Evolutionary conservation across 2,329 filamentous ascomycete genomes (phyloP).

Genomic region (Pseudogymnoascus sp.): DNA sequence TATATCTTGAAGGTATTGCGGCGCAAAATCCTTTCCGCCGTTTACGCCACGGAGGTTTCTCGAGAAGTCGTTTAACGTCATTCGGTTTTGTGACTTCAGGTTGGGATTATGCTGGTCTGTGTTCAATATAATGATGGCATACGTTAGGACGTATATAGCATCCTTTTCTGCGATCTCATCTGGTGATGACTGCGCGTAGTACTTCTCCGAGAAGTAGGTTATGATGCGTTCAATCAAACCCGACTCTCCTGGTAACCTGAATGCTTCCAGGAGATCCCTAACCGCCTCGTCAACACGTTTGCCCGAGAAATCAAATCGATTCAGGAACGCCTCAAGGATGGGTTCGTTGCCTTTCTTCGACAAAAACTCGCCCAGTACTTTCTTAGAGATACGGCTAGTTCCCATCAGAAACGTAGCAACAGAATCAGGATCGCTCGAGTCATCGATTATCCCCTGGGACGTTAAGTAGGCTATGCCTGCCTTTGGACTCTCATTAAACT

Average conservation of each 20-base stretch:
- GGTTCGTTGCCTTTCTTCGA: constrained; percentile 83
- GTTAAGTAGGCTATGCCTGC: constrained; percentile 78
- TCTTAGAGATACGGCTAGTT: constrained; percentile 83
- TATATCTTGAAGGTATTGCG: constrained; percentile 76
- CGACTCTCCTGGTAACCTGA: constrained; percentile 89
- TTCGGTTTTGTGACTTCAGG: constrained; percentile 68
- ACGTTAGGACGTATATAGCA: constrained; percentile 81
- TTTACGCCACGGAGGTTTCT: constrained; percentile 90
- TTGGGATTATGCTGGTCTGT: constrained; percentile 97
- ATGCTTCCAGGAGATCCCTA: constrained; percentile 77
- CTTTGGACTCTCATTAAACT: constrained; percentile 95
- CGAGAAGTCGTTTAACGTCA: constrained; percentile 76
- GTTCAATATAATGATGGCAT: constrained; percentile 96
- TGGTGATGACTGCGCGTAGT: constrained; percentile 61
- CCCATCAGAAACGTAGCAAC: constrained; percentile 84
- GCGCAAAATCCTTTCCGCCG: constrained; percentile 72
- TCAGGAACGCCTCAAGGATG: constrained; percentile 78
- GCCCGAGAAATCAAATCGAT: constrained; percentile 77
- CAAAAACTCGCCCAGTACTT: constrained; percentile 81
- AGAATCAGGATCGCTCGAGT: constrained; percentile 63
- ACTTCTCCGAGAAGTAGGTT: constrained; percentile 78
- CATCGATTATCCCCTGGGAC: constrained; percentile 75
- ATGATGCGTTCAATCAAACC: constrained; percentile 89
- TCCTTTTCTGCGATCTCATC: constrained; percentile 78
- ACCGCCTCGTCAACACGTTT: constrained; percentile 88